Evolutionary conservation across 2,329 filamentous ascomycete genomes (phyloP), one percentile per base, ranked within the genome.

Genomic region (Fusarium secorum): DNA sequence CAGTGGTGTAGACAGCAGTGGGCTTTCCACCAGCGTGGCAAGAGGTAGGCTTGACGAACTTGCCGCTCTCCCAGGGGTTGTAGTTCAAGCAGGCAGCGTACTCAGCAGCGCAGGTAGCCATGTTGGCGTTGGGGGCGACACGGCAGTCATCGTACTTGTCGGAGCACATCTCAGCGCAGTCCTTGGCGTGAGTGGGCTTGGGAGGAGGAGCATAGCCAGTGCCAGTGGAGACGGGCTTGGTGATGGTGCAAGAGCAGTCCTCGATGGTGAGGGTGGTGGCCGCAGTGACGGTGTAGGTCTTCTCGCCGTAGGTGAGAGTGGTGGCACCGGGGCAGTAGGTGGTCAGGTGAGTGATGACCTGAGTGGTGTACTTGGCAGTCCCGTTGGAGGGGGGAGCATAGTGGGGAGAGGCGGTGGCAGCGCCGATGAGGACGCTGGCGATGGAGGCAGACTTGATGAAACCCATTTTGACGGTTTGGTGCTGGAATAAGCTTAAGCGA

Each of bases 311-410:
- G 76, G 85, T 86, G 78, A 91, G 79, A 72, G 83, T 82, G 72
- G 90, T 91, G 66, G 90, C 79, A 69, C 76, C 83, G 11, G 90
- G 89, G 87, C 90, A 93, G 86, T 84, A 91, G 76, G 90, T 93
- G 81, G 87, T 90, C 82, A 87, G 85, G 60, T 84, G 82, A 59
- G 88, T 90, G 70, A 92, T 85, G 66, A 88, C 83, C 84, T 90
- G 86, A 72, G 89, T 91, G 81, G 84, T 85, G 81, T 86, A 88
- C 78, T 81, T 82, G 74, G 83, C 80, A 76, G 68, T 73, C 36
- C 55, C 62, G 73, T 72, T 73, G 67, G 64, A 62, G 33, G 62
- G 62, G 13, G 63, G 64, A 49, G 56, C 61, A 28, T 73, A 58
- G 67, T 68, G 14, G n/a, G 71, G 71, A 15, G 67, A 60, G 41